These are phyloP conservation scores for Talaromyces stipitatus DNA, from an alignment of 495 filamentous ascomycete species.

Conservation along the genomic window DNA sequence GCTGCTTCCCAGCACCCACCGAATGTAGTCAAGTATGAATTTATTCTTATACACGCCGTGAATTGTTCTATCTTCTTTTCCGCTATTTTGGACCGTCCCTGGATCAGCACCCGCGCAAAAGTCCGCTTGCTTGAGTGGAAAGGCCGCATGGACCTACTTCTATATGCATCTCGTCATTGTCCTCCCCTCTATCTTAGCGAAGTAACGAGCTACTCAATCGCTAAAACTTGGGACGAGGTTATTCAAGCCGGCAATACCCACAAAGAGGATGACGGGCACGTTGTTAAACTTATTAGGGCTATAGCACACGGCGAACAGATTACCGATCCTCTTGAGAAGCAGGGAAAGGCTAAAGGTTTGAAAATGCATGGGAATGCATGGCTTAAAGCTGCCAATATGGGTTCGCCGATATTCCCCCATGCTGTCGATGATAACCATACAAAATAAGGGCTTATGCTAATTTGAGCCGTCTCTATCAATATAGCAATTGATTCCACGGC, in stretches of 20 bases:
- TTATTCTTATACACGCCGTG: slow-evolving; percentile 68
- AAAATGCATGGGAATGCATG: slow-evolving; percentile 61
- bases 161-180: slow-evolving; percentile 55
- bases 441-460: too few species aligned
- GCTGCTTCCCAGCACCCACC: slow-evolving; percentile 50
- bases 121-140: slow-evolving; percentile 68
- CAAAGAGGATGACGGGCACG: slow-evolving; percentile 69
- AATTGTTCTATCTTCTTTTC: slow-evolving; percentile 59
- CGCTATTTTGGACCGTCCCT: slow-evolving; percentile 35
- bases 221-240: slow-evolving; percentile 44
- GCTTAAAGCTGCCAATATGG: slow-evolving; percentile 55
- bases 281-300: slow-evolving; percentile 64
- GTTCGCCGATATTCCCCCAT: neutral
- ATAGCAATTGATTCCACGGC: slow-evolving; percentile 23
- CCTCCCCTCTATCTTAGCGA: slow-evolving; percentile 49
- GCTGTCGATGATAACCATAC: neutral
- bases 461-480: neutral
- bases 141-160: slow-evolving; percentile 57
- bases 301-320: slow-evolving; percentile 48
- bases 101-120: slow-evolving; percentile 38
- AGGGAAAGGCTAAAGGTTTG: slow-evolving; percentile 34
- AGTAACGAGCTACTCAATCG: slow-evolving; percentile 40
- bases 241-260: slow-evolving; percentile 45
- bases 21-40: slow-evolving; percentile 67
- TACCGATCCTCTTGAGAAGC: slow-evolving; percentile 33